A percentile compares a stretch with the other conserved stretches of the same genome.
Conservation (phyloP, 2,329 filamentous ascomycete genomes). For the Penicillium janthinellum region DNA sequence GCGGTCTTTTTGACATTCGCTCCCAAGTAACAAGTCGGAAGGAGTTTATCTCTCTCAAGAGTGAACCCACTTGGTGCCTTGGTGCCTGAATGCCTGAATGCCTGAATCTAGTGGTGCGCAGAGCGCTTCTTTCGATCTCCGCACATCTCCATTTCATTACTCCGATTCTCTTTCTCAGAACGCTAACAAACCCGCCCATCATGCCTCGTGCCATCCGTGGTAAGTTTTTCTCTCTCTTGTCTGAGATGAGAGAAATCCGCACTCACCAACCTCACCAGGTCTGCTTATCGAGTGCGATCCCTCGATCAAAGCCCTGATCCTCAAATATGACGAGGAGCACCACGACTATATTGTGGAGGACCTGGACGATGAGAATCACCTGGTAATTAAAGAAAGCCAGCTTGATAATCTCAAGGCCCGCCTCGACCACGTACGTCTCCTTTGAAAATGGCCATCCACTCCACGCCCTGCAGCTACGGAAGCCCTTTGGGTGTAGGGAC, state of each 20-base stretch:
- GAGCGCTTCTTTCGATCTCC: neutral
- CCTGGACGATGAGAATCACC: conserved; percentile 48
- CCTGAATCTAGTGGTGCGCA: neutral
- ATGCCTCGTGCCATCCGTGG: conserved; percentile 49
- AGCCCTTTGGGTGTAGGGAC: neutral
- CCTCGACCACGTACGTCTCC: conserved; percentile 42
- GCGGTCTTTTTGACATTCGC: neutral
- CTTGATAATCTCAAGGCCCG: conserved; percentile 45
- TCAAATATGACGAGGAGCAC: conserved; percentile 50
- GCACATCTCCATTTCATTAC: neutral
- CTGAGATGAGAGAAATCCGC: conserved; percentile 7
- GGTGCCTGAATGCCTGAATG: conserved; percentile 13
- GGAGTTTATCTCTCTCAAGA: neutral
- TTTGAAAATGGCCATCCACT: neutral
- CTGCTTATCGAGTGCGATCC: conserved; percentile 52
- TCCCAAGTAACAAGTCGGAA: neutral
- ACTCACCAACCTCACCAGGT: conserved; percentile 30
- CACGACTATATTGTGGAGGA: conserved; percentile 54
- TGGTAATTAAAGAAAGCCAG: conserved; percentile 52
- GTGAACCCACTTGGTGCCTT: conserved; percentile 12
- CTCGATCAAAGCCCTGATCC: conserved; percentile 52
- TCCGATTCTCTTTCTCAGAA: neutral
- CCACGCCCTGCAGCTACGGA: neutral
- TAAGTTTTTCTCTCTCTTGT: conserved; percentile 13
- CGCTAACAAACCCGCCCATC: conserved; percentile 3